These are phyloP conservation scores for Rhododendron kiyosumense DNA, from an alignment of 148 eudicot genomes.

Conservation along the genomic window DNA sequence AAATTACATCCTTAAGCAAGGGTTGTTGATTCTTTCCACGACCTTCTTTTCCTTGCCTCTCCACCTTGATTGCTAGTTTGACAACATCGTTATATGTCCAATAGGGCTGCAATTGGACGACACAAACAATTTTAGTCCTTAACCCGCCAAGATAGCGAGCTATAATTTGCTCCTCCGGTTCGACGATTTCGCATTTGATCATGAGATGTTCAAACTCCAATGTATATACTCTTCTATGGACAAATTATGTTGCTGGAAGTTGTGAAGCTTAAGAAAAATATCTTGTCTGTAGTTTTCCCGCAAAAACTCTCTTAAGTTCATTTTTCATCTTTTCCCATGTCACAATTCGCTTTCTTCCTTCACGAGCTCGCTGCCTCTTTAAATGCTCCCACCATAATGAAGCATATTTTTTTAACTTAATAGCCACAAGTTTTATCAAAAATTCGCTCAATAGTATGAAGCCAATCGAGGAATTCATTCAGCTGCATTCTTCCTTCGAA, in stretches of 20 bases:
- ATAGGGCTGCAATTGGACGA: not conserved
- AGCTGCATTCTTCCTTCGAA: not conserved
- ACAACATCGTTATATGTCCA: not conserved
- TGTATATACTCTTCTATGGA: not conserved
- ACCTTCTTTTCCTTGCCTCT: not conserved
- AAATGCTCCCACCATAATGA: not conserved
- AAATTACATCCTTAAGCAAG: not conserved
- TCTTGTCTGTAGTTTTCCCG: not conserved
- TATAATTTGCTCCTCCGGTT: not conserved
- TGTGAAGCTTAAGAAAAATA: not conserved
- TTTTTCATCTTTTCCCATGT: not conserved
- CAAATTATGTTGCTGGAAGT: not conserved
- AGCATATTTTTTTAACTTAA: not conserved
- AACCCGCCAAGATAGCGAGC: not conserved
- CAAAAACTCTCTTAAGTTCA: not conserved
- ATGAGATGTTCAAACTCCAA: constrained; percentile 2
- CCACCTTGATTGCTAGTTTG: not conserved
- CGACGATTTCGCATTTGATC: not conserved
- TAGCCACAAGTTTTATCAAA: not conserved
- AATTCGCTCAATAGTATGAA: not conserved
- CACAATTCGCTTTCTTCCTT: not conserved
- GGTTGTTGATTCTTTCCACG: not conserved
- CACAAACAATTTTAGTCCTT: not conserved
- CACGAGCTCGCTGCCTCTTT: not conserved
- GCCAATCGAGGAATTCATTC: not conserved